Evolutionary conservation across 805 yeast genomes (phyloP).

Genomic region (Danielozyma ontarioensis): DNA sequence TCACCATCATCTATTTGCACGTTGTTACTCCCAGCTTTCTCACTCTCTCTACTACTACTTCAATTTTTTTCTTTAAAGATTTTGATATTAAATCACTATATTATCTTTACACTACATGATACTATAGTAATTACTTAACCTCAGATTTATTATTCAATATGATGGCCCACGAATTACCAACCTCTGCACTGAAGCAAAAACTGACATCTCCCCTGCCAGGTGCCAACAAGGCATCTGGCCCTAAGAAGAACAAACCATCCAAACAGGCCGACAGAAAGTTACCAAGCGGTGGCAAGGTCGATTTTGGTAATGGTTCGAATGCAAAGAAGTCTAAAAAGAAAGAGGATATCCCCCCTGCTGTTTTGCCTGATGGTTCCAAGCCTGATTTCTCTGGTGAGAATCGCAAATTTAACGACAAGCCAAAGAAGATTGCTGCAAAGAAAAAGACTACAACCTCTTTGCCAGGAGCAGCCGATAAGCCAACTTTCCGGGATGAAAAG

Average conservation of each 20-base stretch:
- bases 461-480: background rate
- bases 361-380: slow-evolving; percentile 10
- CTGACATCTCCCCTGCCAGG: background rate
- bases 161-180: background rate
- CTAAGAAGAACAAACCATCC: background rate
- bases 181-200: background rate
- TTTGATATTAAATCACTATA: too few relatives aligned
- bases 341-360: slow-evolving; percentile 1
- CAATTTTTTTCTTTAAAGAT: too few relatives aligned
- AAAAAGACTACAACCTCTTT: slow-evolving; percentile 2
- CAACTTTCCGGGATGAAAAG: slow-evolving; percentile 1
- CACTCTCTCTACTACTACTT: too few relatives aligned
- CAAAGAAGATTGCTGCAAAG: background rate
- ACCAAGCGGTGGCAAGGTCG: slow-evolving; percentile 27
- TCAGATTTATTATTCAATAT: too few relatives aligned
- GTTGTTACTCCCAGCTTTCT: too few relatives aligned
- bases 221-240: too few relatives aligned
- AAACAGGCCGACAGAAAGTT: slow-evolving; percentile 13
- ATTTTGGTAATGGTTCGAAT: slow-evolving; percentile 19
- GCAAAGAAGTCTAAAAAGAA: background rate
- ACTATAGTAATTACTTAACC: background rate
- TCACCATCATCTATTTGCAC: too few relatives aligned
- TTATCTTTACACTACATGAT: too few relatives aligned
- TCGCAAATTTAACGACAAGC: background rate
- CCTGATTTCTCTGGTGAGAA: slow-evolving; percentile 11